Percentiles rank a stretch among this genome's conserved stretches.
phyloP scores from a whole-genome alignment of 2,329 filamentous ascomycete species.

The Hymenoscyphus scutula region DNA sequence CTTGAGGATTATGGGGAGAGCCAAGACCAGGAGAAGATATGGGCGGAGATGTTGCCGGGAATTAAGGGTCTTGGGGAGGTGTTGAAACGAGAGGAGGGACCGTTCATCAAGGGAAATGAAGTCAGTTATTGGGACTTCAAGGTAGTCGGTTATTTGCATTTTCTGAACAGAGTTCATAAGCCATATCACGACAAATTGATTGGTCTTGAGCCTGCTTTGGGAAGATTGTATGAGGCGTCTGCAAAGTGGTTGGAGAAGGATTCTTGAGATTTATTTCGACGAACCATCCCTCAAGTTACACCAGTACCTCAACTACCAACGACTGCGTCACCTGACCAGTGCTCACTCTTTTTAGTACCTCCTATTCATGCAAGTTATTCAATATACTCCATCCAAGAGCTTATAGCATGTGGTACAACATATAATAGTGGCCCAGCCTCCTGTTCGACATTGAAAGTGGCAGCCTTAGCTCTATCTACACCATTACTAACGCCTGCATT shows the following conservation, averaged over 20 bases:
- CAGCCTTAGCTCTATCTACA: too few species aligned
- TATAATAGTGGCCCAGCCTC: too few species aligned
- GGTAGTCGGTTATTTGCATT: slow-evolving; percentile 49
- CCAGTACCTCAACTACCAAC: too few species aligned
- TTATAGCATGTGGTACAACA: too few species aligned
- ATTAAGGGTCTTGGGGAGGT: slow-evolving; percentile 41
- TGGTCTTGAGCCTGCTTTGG: background rate
- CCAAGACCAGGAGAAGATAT: slow-evolving; percentile 50
- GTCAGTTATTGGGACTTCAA: slow-evolving; percentile 58
- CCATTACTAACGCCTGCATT: too few species aligned
- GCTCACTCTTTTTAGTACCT: too few species aligned
- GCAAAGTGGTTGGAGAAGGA: background rate
- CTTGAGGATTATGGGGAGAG: slow-evolving; percentile 49
- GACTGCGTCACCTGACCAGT: too few species aligned
- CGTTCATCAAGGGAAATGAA: slow-evolving; percentile 6
- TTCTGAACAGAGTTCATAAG: slow-evolving; percentile 40
- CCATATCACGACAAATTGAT: background rate
- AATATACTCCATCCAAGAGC: too few species aligned
- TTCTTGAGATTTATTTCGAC: background rate
- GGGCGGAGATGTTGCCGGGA: slow-evolving; percentile 35
- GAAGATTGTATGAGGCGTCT: background rate
- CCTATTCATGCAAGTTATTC: too few species aligned
- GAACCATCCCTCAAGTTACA: too few species aligned
- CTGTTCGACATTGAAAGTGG: too few species aligned
- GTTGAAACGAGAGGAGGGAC: background rate